A percentile compares a stretch with the other conserved stretches of the same genome.
Evolutionary conservation across 345 rosid genomes (phyloP).

Genomic region (Salix caprea): DNA sequence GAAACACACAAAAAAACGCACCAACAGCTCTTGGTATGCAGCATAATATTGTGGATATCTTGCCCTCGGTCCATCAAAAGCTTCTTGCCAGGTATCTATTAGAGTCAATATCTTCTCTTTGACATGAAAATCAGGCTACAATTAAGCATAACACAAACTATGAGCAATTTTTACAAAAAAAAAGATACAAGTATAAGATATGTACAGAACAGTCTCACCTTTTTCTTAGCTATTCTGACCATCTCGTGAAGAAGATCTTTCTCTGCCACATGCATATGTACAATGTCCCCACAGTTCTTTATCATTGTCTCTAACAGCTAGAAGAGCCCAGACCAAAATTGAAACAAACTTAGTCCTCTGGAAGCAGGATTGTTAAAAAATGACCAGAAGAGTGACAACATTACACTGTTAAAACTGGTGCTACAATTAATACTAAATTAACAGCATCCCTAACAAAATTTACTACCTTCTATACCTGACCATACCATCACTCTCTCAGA

Average conservation of each 20-base stretch:
- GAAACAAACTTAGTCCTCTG: constrained; percentile 9
- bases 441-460: background rate
- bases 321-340: constrained; percentile 19
- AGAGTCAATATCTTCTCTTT: constrained; percentile 89
- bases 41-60: constrained; percentile 98
- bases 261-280: constrained; percentile 99
- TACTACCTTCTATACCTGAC: background rate
- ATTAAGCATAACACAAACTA: constrained; percentile 25
- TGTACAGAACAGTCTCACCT: constrained; percentile 45
- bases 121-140: constrained; percentile 80
- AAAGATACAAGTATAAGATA: constrained; percentile 1
- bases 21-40: constrained; percentile 97
- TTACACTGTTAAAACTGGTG: background rate
- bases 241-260: constrained; percentile 91
- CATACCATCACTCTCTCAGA: background rate
- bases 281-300: constrained; percentile 98
- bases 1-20: constrained; percentile 29
- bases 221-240: constrained; percentile 89
- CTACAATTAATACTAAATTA: background rate
- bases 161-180: constrained; percentile 22
- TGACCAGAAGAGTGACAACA: background rate
- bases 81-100: constrained; percentile 99
- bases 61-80: constrained; percentile 94
- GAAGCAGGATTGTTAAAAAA: constrained; percentile 2
- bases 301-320: constrained; percentile 94